Evolutionary conservation across 225 moss, liverwort and hornwort genomes (phyloP).

Genomic region (Thuidium tamariscinum): DNA sequence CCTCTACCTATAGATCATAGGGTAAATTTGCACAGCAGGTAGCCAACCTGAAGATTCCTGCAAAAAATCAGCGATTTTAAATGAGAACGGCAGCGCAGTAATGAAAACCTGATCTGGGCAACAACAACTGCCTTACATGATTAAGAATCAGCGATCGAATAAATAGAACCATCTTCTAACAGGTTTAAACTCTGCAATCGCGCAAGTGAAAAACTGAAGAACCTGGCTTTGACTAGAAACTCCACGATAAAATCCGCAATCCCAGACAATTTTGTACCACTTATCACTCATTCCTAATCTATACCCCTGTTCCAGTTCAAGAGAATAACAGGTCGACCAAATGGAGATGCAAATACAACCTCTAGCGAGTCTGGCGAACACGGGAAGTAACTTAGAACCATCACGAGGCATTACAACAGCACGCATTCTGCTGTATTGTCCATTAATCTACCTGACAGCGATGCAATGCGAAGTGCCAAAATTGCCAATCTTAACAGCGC

Average conservation of each 20-base stretch:
- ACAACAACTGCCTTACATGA: neutral
- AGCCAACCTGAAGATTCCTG: neutral
- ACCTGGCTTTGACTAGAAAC: neutral
- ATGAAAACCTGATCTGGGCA: neutral
- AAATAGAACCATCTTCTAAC: neutral
- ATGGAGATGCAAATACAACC: neutral
- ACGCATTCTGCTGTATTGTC: neutral
- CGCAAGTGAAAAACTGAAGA: neutral
- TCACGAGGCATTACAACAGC: neutral
- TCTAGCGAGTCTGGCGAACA: neutral
- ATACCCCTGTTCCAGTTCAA: neutral
- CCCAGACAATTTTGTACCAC: neutral
- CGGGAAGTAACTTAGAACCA: neutral
- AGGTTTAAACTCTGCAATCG: neutral
- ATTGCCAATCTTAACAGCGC: neutral
- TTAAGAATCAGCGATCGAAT: neutral
- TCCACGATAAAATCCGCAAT: neutral
- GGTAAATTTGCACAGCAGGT: neutral
- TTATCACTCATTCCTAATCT: neutral
- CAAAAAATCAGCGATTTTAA: neutral
- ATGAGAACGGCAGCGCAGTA: neutral
- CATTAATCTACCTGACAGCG: neutral
- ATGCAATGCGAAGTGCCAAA: neutral
- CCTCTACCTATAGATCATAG: slow-evolving; percentile 11
- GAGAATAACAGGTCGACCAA: neutral